Evolutionary conservation across 108 stramenopile genomes (phyloP).

Genomic region (Cyclostephanos tholiformis): DNA sequence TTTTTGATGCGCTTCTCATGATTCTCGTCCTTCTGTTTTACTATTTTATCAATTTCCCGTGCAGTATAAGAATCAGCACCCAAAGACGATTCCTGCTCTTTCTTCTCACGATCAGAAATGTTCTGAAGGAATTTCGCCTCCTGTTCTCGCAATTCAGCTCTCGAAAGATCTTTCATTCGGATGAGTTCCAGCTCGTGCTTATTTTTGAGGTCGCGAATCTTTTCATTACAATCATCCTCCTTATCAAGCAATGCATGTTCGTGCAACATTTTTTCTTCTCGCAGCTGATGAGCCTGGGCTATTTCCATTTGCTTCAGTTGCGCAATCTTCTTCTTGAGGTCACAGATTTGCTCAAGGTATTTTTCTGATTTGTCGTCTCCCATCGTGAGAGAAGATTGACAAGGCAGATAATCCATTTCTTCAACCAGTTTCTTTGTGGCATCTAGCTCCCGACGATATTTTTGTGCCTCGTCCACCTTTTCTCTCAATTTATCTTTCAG

Average conservation of each 20-base stretch:
- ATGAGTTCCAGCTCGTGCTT: slow-evolving; percentile 23
- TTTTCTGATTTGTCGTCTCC: neutral
- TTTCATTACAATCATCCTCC: slow-evolving; percentile 22
- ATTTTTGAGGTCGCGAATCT: slow-evolving; percentile 30
- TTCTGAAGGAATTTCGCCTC: slow-evolving; percentile 35
- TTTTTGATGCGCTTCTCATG: neutral
- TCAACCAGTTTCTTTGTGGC: neutral
- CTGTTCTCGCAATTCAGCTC: slow-evolving; percentile 27
- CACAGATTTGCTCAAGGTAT: slow-evolving; percentile 18
- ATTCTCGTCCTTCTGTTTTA: slow-evolving; percentile 29
- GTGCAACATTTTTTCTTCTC: slow-evolving; percentile 12
- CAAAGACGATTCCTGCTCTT: slow-evolving; percentile 23
- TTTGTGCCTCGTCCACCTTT: slow-evolving; percentile 13
- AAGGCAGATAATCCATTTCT: too few relatives aligned
- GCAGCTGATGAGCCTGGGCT: too few relatives aligned
- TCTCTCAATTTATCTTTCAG: slow-evolving; percentile 9
- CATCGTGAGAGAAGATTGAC: too few relatives aligned
- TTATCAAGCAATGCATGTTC: slow-evolving; percentile 7
- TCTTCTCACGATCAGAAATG: slow-evolving; percentile 26
- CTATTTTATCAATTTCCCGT: neutral
- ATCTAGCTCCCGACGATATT: slow-evolving; percentile 19
- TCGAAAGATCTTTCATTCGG: slow-evolving; percentile 26
- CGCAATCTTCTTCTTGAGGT: slow-evolving; percentile 17
- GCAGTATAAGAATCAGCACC: slow-evolving; percentile 11
- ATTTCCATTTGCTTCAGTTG: too few relatives aligned